phyloP scores from a whole-genome alignment of 495 filamentous ascomycete genomes.

The Penicillium robsamsonii region DNA sequence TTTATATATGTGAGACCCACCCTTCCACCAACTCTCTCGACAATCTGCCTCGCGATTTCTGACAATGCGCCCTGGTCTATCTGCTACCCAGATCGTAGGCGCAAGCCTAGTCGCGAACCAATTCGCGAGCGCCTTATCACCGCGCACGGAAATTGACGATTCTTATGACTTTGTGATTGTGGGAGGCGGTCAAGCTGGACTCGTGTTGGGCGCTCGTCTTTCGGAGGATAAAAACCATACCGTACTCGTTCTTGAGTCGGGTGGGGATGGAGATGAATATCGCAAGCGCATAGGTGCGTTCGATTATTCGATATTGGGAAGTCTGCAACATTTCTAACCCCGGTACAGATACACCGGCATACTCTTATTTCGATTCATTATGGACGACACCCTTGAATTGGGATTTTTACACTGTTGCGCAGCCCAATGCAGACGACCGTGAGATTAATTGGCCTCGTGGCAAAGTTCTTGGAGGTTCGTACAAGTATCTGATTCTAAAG shows the following conservation, averaged over 20 bases:
- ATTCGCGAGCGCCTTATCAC: slow-evolving; percentile 21
- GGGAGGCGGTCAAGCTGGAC: slow-evolving; percentile 43
- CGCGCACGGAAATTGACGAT: slow-evolving; percentile 29
- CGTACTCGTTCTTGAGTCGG: slow-evolving; percentile 47
- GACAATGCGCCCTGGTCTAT: slow-evolving; percentile 2
- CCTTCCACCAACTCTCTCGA: not conserved
- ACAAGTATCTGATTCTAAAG: not conserved
- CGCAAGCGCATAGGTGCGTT: slow-evolving; percentile 33
- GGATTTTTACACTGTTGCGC: slow-evolving; percentile 33
- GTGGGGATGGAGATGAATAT: slow-evolving; percentile 36
- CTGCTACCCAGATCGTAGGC: not conserved
- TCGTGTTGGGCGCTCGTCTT: slow-evolving; percentile 27
- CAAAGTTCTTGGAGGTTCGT: slow-evolving; percentile 39
- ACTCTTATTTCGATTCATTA: slow-evolving; percentile 34
- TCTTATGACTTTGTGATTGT: slow-evolving; percentile 50
- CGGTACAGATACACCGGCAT: slow-evolving; percentile 31
- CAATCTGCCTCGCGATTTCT: not conserved
- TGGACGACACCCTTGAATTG: slow-evolving; percentile 42
- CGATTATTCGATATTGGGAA: not conserved
- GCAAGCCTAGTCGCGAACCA: not conserved
- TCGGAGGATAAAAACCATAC: slow-evolving; percentile 31
- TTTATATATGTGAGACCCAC: not conserved
- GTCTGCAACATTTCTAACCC: not conserved
- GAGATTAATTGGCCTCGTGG: slow-evolving; percentile 36
- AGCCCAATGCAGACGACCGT: slow-evolving; percentile 34